These are phyloP conservation scores for Straminergon stramineum DNA, from an alignment of 225 moss, liverwort and hornwort genomes.

Conservation along the genomic window DNA sequence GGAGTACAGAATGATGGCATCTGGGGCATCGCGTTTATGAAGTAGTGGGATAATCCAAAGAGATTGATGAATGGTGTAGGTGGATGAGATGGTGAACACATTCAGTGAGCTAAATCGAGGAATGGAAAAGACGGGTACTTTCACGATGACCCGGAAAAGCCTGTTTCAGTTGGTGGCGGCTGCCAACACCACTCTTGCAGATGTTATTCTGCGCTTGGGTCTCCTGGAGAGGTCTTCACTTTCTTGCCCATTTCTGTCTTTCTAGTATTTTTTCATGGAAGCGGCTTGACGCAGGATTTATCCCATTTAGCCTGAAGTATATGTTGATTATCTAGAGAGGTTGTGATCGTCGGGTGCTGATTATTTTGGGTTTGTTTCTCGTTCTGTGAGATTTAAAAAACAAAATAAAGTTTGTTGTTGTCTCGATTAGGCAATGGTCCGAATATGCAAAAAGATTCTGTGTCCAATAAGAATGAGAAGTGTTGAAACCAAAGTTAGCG, in stretches of 20 bases:
- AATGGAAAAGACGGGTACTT: conserved; percentile 96
- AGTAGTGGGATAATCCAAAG: not conserved
- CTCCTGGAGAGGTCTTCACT: conserved; percentile 64
- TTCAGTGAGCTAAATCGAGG: conserved; percentile 92
- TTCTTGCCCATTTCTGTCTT: not conserved
- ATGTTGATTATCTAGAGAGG: not conserved
- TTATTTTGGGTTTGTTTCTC: not conserved
- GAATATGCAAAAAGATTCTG: no score
- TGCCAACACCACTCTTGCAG: conserved; percentile 91
- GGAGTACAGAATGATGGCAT: not conserved
- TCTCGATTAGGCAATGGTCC: not conserved
- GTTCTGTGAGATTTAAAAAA: not conserved
- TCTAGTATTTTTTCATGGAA: not conserved
- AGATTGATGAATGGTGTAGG: conserved; percentile 30
- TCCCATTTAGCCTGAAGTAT: not conserved
- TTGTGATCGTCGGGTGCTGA: not conserved
- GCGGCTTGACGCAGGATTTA: not conserved
- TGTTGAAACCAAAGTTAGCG: not conserved
- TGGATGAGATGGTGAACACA: conserved; percentile 97
- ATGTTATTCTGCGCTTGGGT: conserved; percentile 84
- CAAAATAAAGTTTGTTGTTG: not conserved
- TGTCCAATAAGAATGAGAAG: not conserved
- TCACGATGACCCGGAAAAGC: conserved; percentile 94
- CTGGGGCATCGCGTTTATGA: not conserved
- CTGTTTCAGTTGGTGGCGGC: conserved; percentile 88